phyloP scores from a whole-genome alignment of 23 red algal species.

The Rhodosorus marinus region DNA sequence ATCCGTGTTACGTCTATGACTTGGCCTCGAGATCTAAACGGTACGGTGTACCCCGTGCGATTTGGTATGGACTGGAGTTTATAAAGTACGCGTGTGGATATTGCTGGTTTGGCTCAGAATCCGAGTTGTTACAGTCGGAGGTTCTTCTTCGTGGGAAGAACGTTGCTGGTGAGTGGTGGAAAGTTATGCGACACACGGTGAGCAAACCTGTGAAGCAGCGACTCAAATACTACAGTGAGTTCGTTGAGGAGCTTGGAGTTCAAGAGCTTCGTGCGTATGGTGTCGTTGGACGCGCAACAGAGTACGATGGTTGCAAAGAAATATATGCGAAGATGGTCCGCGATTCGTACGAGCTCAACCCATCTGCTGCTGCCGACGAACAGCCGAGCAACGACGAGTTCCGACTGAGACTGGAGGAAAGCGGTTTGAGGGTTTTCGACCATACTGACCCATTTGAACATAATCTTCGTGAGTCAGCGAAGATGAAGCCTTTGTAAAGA shows the following conservation, averaged over 20 bases:
- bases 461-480: too few species aligned
- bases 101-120: constrained; percentile 24
- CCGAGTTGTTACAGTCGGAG: constrained; percentile 2
- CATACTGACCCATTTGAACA: too few species aligned
- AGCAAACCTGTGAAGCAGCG: constrained; percentile 32
- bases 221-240: constrained; percentile 21
- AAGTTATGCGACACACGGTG: constrained; percentile 14
- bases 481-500: too few species aligned
- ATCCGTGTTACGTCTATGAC: constrained; percentile 28
- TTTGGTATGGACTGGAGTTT: constrained; percentile 20
- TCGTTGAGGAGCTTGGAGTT: constrained; percentile 5
- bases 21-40: constrained; percentile 12
- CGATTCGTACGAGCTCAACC: too few species aligned
- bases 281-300: too few species aligned
- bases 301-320: too few species aligned
- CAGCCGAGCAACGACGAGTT: too few species aligned
- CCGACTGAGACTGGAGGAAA: too few species aligned
- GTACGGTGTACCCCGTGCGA: constrained; percentile 14
- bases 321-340: too few species aligned
- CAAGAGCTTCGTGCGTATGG: constrained; percentile 9
- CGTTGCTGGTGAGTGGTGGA: constrained; percentile 15
- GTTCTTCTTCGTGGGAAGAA: constrained; percentile 31
- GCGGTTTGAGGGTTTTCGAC: too few species aligned
- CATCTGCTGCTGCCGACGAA: too few species aligned
- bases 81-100: constrained; percentile 19